Evolutionary conservation across 1,284 basidiomycete species (phyloP).

Genomic region (Fomitopsis pinicola): DNA sequence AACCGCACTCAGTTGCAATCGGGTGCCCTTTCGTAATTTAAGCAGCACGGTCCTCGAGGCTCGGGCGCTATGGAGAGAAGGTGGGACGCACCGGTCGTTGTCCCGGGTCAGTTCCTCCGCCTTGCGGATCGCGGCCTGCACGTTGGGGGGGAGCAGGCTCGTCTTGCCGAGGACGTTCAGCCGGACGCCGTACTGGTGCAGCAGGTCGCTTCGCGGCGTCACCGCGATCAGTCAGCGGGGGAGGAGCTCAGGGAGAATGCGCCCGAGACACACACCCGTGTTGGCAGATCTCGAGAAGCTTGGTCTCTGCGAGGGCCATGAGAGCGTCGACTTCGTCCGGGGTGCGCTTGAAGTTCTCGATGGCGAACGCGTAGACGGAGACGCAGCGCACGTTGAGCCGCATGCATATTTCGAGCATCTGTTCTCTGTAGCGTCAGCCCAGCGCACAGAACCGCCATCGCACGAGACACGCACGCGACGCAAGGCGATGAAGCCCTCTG

Average conservation of each 20-base stretch:
- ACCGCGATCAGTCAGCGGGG: neutral
- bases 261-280: constrained; percentile 56
- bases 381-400: constrained; percentile 77
- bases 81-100: constrained; percentile 57
- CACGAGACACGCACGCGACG: constrained; percentile 55
- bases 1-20: neutral
- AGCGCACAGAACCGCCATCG: neutral
- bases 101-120: constrained; percentile 80
- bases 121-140: constrained; percentile 66
- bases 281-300: constrained; percentile 76
- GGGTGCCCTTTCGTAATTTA: neutral
- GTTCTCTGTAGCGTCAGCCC: neutral
- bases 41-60: neutral
- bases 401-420: constrained; percentile 85
- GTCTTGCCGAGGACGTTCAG: constrained; percentile 81
- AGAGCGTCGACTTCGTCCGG: constrained; percentile 84
- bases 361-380: constrained; percentile 93
- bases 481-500: constrained; percentile 81
- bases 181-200: constrained; percentile 80
- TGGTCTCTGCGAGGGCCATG: constrained; percentile 83
- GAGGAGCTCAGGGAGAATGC: neutral
- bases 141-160: constrained; percentile 73
- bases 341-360: constrained; percentile 95
- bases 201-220: constrained; percentile 54
- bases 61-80: neutral